phyloP scores from a whole-genome alignment of 768 basidiomycete genomes.

The Kwoniella heveanensis region DNA sequence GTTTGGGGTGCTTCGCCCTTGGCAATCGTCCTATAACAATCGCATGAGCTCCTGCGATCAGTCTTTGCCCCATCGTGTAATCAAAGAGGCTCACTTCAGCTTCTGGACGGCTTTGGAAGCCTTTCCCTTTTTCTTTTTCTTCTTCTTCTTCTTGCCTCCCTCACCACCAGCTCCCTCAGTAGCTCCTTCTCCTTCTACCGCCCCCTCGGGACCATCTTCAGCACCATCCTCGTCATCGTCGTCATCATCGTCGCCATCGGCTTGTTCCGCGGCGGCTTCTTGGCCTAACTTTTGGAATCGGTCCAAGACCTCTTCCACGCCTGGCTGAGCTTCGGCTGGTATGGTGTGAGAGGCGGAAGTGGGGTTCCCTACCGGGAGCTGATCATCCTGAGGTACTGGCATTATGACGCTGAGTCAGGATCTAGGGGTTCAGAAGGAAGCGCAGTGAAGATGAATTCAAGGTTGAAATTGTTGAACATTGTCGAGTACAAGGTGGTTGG shows the following conservation, averaged over 20 bases:
- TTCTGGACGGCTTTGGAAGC: conserved; percentile 59
- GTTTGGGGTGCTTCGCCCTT: conserved; percentile 50
- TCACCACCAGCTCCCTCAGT: conserved; percentile 35
- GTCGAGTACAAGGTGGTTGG: too few species aligned
- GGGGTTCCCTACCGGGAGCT: conserved; percentile 26
- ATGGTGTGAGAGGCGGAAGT: conserved; percentile 25
- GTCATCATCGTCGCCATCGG: conserved; percentile 38
- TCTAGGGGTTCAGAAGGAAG: not conserved
- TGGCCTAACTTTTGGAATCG: conserved; percentile 46
- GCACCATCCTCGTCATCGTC: conserved; percentile 40
- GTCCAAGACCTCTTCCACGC: conserved; percentile 40
- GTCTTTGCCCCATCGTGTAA: too few species aligned
- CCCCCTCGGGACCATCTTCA: conserved; percentile 29
- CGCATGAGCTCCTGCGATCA: conserved; percentile 56
- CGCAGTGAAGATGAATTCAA: not conserved
- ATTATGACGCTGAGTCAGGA: conserved; percentile 24
- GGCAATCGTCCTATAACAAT: conserved; percentile 32
- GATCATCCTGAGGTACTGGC: conserved; percentile 41
- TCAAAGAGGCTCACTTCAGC: conserved; percentile 56
- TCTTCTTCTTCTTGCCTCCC: conserved; percentile 73
- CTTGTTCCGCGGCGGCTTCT: conserved; percentile 41
- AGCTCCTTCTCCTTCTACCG: conserved; percentile 27
- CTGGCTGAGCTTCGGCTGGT: conserved; percentile 18
- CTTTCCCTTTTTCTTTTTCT: conserved; percentile 83
- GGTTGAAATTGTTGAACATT: conserved; percentile 1